Percentiles rank a stretch among this genome's conserved stretches.
These are phyloP conservation scores for Xylariaceae sp. DNA, from an alignment of 2,329 filamentous ascomycete genomes.

Conservation along the genomic window DNA sequence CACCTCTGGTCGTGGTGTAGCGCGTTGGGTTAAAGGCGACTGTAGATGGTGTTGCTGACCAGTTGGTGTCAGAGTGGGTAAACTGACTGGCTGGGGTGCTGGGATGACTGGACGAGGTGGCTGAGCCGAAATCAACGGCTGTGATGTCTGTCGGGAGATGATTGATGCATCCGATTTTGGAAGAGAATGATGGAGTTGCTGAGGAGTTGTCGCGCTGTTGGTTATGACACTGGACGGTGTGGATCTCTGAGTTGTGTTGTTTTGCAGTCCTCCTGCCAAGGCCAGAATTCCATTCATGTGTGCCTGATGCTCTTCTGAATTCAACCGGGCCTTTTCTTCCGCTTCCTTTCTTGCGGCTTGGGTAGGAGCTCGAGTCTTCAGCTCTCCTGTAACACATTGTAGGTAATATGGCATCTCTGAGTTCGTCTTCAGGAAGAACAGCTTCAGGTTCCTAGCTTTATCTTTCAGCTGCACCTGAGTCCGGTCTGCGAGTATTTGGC, in stretches of 20 bases:
- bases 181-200: conserved; percentile 18
- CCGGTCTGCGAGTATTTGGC: conserved; percentile 77
- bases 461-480: conserved; percentile 92
- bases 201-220: conserved; percentile 22
- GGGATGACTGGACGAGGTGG: conserved; percentile 29
- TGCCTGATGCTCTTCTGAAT: conserved; percentile 55
- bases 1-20: conserved; percentile 11
- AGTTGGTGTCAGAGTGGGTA: conserved; percentile 26
- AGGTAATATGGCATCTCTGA: conserved; percentile 87
- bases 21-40: conserved; percentile 2
- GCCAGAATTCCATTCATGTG: conserved; percentile 57
- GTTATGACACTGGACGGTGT: conserved; percentile 19
- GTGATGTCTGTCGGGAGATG: conserved; percentile 21
- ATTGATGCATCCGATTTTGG: conserved; percentile 24
- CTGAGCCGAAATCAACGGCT: conserved; percentile 17
- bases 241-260: conserved; percentile 22
- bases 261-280: conserved; percentile 48
- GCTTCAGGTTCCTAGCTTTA: conserved; percentile 82
- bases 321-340: conserved; percentile 56
- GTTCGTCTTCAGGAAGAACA: conserved; percentile 87
- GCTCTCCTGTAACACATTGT: conserved; percentile 80
- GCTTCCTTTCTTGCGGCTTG: conserved; percentile 65
- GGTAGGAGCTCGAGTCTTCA: conserved; percentile 77
- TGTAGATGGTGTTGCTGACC: conserved; percentile 19
- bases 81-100: conserved; percentile 30